Percentiles rank a stretch among this genome's conserved stretches.
phyloP scores from a whole-genome alignment of 108 stramenopile genomes.

The Fistulifera solaris region DNA sequence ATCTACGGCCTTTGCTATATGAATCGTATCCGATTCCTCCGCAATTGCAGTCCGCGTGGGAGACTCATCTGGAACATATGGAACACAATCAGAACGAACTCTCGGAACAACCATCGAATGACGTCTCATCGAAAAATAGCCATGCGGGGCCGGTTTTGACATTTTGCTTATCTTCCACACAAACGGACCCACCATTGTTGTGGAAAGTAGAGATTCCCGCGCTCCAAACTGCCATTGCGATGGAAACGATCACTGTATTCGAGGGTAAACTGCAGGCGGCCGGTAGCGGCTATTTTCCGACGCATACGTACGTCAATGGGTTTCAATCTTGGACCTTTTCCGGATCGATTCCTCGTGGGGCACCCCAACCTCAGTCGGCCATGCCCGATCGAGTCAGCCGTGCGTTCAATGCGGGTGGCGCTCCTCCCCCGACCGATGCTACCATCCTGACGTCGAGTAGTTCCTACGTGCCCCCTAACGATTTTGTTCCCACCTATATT shows the following conservation, averaged over 20 bases:
- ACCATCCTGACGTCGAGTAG: constrained; percentile 5
- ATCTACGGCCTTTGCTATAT: constrained; percentile 28
- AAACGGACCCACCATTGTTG: constrained; percentile 39
- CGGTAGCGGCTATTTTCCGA: constrained; percentile 31
- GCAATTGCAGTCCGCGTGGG: constrained; percentile 6
- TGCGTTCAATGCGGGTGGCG: constrained; percentile 73
- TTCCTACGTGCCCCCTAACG: too few species aligned
- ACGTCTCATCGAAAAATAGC: not conserved
- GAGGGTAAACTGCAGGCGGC: constrained; percentile 43
- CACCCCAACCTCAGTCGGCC: constrained; percentile 61
- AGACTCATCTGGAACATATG: constrained; percentile 3
- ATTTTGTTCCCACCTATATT: constrained; percentile 29
- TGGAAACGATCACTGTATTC: constrained; percentile 67
- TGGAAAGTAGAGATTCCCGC: constrained; percentile 77
- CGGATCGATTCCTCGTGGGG: constrained; percentile 61
- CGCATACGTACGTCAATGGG: constrained; percentile 77
- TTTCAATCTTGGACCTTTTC: constrained; percentile 84
- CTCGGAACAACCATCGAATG: not conserved
- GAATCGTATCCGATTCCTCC: constrained; percentile 2
- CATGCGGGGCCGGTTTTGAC: constrained; percentile 9
- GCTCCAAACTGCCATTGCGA: constrained; percentile 17
- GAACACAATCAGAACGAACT: not conserved
- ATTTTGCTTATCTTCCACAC: constrained; percentile 4
- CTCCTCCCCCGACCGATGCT: constrained; percentile 11
- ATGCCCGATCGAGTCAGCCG: constrained; percentile 60